These are phyloP conservation scores for Citrus australasica DNA, from an alignment of 345 rosid species.

Conservation along the genomic window DNA sequence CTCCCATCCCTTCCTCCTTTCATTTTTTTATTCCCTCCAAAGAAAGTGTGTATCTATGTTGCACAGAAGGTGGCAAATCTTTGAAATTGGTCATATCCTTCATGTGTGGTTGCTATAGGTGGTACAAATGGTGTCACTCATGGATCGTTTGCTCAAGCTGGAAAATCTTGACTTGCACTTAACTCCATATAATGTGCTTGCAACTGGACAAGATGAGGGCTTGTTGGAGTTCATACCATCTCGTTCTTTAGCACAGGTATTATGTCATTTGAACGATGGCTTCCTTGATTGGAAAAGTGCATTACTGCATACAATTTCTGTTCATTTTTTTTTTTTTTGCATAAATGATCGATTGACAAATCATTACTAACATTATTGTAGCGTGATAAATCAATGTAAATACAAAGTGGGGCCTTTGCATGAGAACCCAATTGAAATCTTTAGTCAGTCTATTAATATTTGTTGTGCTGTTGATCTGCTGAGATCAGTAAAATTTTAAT, in stretches of 20 bases:
- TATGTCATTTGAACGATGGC: slow-evolving; percentile 4
- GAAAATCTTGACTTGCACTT: slow-evolving; percentile 92
- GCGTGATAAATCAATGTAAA: background rate
- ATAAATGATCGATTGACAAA: background rate
- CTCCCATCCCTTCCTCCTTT: background rate
- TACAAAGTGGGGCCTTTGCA: background rate
- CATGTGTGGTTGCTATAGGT: slow-evolving; percentile 54
- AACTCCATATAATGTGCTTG: slow-evolving; percentile 94
- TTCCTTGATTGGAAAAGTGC: slow-evolving; percentile 6
- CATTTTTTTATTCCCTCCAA: background rate
- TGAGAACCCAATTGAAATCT: background rate
- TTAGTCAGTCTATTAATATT: background rate
- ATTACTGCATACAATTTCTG: background rate
- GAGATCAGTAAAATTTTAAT: background rate
- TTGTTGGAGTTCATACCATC: slow-evolving; percentile 98
- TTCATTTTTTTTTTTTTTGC: background rate
- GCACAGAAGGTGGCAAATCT: background rate
- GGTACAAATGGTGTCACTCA: slow-evolving; percentile 97
- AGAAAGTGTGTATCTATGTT: background rate
- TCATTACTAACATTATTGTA: background rate
- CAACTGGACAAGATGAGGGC: slow-evolving; percentile 98
- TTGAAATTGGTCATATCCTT: slow-evolving; percentile 15
- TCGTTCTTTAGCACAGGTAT: slow-evolving; percentile 87
- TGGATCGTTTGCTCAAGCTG: slow-evolving; percentile 95
- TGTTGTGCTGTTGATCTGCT: background rate